Conservation (phyloP, 23 red algal genomes). For the Rhodosorus marinus region DNA sequence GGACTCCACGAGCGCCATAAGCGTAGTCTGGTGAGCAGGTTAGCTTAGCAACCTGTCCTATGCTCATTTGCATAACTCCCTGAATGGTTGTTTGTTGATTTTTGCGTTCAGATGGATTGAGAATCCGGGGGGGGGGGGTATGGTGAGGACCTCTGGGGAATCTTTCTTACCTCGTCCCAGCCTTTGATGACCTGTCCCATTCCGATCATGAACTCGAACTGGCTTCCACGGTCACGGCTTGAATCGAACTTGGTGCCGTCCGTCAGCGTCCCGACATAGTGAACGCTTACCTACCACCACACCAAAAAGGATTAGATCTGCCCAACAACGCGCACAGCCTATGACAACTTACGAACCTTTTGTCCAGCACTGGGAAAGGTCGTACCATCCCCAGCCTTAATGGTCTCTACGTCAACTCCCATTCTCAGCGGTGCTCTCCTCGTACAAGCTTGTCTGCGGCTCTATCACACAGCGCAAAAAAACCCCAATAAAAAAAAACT, state of each 20-base stretch:
- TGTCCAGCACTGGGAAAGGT: neutral
- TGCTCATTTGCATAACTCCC: constrained; percentile 10
- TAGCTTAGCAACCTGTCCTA: constrained; percentile 46
- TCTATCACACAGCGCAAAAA: no score
- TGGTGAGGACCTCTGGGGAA: no score
- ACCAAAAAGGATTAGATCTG: no score
- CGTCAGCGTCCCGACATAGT: constrained; percentile 18
- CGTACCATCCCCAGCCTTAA: neutral
- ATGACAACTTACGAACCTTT: no score
- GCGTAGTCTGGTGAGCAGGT: constrained; percentile 65
- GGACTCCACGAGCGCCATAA: constrained; percentile 74
- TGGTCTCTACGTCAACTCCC: constrained; percentile 4
- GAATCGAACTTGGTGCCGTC: constrained; percentile 3
- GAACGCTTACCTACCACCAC: constrained; percentile 7
- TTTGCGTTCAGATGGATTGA: no score
- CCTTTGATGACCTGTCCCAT: constrained; percentile 7
- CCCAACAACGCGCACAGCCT: no score
- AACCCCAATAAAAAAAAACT: no score
- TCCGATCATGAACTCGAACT: constrained; percentile 28
- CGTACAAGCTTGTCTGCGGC: no score
- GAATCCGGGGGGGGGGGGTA: no score
- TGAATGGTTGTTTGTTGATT: no score
- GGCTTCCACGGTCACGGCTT: constrained; percentile 16
- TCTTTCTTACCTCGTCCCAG: constrained; percentile 13
- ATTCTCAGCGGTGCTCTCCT: no score